These are phyloP conservation scores for Stachybotrys chartarum DNA, from an alignment of 2,329 filamentous ascomycete species.

Conservation along the genomic window DNA sequence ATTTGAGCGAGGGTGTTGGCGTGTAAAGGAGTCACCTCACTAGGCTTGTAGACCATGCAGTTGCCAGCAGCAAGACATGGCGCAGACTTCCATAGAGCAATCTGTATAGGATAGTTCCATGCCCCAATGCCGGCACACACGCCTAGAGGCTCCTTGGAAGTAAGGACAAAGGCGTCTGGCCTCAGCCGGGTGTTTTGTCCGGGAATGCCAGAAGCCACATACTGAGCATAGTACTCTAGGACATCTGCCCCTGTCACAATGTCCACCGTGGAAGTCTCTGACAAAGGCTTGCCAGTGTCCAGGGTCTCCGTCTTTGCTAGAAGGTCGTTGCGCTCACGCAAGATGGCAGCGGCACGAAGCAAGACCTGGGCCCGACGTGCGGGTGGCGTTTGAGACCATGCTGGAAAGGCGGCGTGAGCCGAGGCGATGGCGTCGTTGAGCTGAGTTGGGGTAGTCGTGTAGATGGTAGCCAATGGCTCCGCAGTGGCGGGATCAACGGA, in stretches of 20 bases:
- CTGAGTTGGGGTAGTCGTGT: constrained; percentile 58
- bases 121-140: constrained; percentile 84
- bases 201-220: constrained; percentile 72
- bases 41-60: constrained; percentile 87
- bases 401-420: constrained; percentile 63
- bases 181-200: constrained; percentile 71
- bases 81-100: constrained; percentile 83
- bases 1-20: constrained; percentile 68
- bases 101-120: constrained; percentile 91
- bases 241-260: constrained; percentile 78
- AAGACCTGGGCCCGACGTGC: constrained; percentile 70
- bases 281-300: constrained; percentile 81
- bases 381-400: constrained; percentile 72
- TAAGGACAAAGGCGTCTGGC: constrained; percentile 74
- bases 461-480: constrained; percentile 61
- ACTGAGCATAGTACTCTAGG: constrained; percentile 77
- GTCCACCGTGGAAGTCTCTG: constrained; percentile 79
- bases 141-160: constrained; percentile 72
- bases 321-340: constrained; percentile 71
- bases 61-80: constrained; percentile 82
- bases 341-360: constrained; percentile 64
- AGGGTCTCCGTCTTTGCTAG: constrained; percentile 74
- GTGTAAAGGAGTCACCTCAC: constrained; percentile 81
- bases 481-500: constrained; percentile 69
- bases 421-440: constrained; percentile 67